Base-by-base conservation (phyloP, 257 asterid genomes). In the Capsicum rhomboideum region DNA sequence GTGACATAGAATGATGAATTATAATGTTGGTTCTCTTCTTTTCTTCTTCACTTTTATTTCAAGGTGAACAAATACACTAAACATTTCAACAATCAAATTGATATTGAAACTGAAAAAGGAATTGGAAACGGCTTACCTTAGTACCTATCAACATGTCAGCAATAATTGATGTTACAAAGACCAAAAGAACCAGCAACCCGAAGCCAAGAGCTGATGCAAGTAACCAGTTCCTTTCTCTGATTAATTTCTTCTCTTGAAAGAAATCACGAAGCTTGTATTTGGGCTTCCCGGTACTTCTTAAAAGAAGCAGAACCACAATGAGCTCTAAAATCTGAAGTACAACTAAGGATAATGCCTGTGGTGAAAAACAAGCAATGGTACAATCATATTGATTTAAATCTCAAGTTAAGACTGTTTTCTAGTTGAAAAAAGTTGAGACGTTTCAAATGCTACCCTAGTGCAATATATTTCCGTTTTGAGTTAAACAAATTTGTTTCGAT, bases 291-390 rank as follows among this genome's bases (percentile, higher is more conserved):
- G 90, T 89, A 84, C 16, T 82, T 55, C 88, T 91, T 78, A 96
- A 89, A 77, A 94, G 93, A 86, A 90, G 87, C 84, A 90, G 82
- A 84, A 92, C 93, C 17, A 85, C 86, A 81, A 87, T 80, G 34
- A 96, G 95, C 92, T 94, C 97, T 82, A 91, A 72, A 56, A 80
- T 85, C 86, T 94, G 95, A 83, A 94, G 85, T 11, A 86, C 90
- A 28, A 93, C 89, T 23, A 96, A 72, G 29, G 92, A 82, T 14
- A 90, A 80, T 74, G 93, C 94, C 99, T 95, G 93, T 17, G 67
- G 50, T 49, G 85, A 8, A 78, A 86, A 75, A 49, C 26, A 75
- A 75, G 44, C 12, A 16, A 49, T 6, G 5, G 20, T 49, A 49
- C 26, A 16, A 75, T 26, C 44, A 75, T 14, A 75, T 49, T 75